These are phyloP conservation scores for Fusarium mangiferae DNA, from an alignment of 2,329 filamentous ascomycete genomes.

Conservation along the genomic window DNA sequence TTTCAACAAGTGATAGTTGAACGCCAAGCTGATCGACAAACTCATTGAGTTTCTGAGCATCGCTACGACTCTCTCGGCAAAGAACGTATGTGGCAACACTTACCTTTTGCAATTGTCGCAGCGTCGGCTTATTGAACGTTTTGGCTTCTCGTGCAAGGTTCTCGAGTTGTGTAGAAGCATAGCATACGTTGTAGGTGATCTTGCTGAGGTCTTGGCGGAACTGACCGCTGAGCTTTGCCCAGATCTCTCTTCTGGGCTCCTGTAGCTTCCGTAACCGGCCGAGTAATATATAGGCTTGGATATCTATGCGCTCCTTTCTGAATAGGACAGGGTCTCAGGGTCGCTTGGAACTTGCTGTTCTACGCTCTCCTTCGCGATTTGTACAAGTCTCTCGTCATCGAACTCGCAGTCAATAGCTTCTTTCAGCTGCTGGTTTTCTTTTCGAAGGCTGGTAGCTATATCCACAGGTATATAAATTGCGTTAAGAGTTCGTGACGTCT, in stretches of 20 bases:
- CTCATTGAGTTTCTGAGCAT: background rate
- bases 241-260: background rate
- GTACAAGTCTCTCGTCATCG: background rate
- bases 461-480: background rate
- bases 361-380: background rate
- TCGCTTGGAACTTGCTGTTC: background rate
- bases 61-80: background rate
- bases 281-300: background rate
- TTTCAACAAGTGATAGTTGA: background rate
- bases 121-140: background rate
- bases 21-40: background rate
- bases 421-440: background rate
- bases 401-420: background rate
- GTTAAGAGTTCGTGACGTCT: background rate
- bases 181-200: background rate
- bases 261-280: background rate
- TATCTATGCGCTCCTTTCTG: background rate
- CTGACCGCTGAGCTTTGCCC: background rate
- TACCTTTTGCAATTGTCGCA: background rate
- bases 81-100: background rate
- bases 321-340: background rate
- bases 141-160: background rate
- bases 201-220: background rate
- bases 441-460: background rate
- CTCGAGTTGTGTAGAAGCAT: background rate